phyloP scores from a whole-genome alignment of 2,329 filamentous ascomycete genomes.

The Zasmidium citrigriseum region DNA sequence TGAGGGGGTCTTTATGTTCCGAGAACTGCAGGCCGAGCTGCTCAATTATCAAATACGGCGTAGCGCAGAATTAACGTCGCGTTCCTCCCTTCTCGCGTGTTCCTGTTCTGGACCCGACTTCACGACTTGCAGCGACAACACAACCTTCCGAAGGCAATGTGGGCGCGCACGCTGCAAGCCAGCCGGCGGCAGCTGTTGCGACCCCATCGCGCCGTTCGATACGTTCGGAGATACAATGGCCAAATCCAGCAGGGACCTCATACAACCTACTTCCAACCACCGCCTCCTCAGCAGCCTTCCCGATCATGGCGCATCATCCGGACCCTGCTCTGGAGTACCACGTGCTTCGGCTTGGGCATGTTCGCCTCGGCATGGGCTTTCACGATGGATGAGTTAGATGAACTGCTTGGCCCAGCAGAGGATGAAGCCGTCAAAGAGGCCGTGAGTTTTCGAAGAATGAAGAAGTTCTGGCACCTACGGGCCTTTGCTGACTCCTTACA shows the following conservation, averaged over 20 bases:
- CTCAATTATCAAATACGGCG: background rate
- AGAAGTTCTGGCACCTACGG: conserved; percentile 3
- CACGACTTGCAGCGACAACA: background rate
- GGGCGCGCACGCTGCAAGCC: conserved; percentile 12
- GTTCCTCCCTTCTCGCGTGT: background rate
- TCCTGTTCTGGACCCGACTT: background rate
- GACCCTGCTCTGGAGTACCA: conserved; percentile 22
- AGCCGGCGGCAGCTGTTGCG: conserved; percentile 4
- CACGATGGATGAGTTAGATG: conserved; percentile 10
- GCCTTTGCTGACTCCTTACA: conserved; percentile 4
- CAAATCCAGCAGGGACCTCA: conserved; percentile 24
- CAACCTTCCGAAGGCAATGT: conserved; percentile 11
- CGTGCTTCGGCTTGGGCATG: conserved; percentile 24
- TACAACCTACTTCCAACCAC: conserved; percentile 35
- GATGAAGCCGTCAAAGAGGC: conserved; percentile 17
- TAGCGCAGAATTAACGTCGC: background rate
- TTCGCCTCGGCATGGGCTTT: conserved; percentile 19
- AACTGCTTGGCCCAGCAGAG: conserved; percentile 1
- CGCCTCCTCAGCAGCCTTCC: conserved; percentile 20
- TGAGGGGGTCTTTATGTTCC: background rate
- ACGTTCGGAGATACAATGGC: conserved; percentile 25
- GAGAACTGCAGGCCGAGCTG: background rate
- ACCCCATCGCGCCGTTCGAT: conserved; percentile 8
- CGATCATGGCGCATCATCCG: conserved; percentile 23
- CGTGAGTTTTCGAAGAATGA: background rate